Conservation (phyloP, 495 filamentous ascomycete genomes). For the Tuber aestivum region DNA sequence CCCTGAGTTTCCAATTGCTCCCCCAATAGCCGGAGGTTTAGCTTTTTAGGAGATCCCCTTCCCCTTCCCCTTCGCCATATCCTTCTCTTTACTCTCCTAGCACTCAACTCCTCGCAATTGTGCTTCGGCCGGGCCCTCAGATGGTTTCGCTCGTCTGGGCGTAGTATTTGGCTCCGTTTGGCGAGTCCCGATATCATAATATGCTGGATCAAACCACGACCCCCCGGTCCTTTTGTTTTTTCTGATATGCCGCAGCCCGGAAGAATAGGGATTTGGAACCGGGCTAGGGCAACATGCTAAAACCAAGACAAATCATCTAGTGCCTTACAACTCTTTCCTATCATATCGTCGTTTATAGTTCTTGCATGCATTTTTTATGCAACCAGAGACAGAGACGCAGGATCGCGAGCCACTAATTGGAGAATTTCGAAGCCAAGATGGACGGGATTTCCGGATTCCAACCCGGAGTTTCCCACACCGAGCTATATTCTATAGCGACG, state of each 20-base stretch:
- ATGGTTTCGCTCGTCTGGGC: neutral
- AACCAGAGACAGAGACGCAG: neutral
- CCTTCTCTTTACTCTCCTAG: no score
- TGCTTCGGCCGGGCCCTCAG: neutral
- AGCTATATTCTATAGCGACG: neutral
- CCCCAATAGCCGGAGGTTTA: neutral
- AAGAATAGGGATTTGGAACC: neutral
- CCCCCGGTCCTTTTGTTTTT: neutral
- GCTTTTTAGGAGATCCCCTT: neutral
- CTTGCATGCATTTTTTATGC: neutral
- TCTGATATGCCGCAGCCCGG: neutral
- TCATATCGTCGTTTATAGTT: neutral
- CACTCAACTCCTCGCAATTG: neutral
- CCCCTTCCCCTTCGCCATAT: neutral
- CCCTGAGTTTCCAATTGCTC: neutral
- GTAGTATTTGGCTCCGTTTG: neutral
- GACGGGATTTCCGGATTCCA: neutral
- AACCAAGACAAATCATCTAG: neutral
- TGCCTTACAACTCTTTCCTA: neutral
- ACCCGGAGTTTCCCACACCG: neutral
- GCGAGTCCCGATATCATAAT: neutral
- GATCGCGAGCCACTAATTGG: neutral
- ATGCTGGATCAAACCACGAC: neutral
- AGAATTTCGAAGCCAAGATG: neutral
- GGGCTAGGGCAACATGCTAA: neutral